Evolutionary conservation across 2,329 filamentous ascomycete genomes (phyloP), one percentile per base, ranked within the genome.

Genomic region (Lecanosticta acicola): DNA sequence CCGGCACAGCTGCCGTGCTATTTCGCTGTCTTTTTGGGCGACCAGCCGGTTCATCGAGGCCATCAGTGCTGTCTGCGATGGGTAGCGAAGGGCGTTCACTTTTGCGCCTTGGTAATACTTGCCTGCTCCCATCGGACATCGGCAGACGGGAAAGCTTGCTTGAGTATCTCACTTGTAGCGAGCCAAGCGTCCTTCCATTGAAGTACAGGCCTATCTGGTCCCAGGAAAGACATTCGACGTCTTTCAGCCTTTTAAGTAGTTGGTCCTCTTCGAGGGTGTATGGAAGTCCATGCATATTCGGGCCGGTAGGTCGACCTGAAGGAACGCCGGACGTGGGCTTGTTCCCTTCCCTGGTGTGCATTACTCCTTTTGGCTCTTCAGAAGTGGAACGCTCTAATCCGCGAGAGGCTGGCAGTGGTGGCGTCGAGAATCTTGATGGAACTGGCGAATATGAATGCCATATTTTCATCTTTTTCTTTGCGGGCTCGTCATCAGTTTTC

Each of bases 191-290:
- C 2, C 71, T 59, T 9, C 55, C 48, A 1, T 63, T 58, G 39
- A 70, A 67, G 20, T 66, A 56, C 3, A 47, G 32, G 0, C 58
- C 56, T 7, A 73, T 69, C 1, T 65, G 53, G 2, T 54, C 43
- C 68, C 69, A 73, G 7, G 48, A 47, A 3, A 61, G 48, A 4
- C 55, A 53, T 29, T 68, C 64, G 0, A 67, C 65, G 43, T 71
- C 69, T 39, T 67, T 72, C 3, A 73, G 43, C 29, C 65, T 66
- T 3, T 69, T 64, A 0, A 74, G 53, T 5, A 68, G 50, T 1
- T 42, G 43, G 24, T 64, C 57, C 39, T 68, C 65, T 26, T 64
- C 58, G 3, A 35, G 29, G 2, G 55, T 56, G 29, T 61, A 67
- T 13, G 34, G 41, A 20, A n/a, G 13, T 17, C 43, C 33, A 14